Percentiles rank a stretch among this genome's conserved stretches.
Evolutionary conservation across 441 rosid genomes (phyloP).

Genomic region (Populus hybrid): DNA sequence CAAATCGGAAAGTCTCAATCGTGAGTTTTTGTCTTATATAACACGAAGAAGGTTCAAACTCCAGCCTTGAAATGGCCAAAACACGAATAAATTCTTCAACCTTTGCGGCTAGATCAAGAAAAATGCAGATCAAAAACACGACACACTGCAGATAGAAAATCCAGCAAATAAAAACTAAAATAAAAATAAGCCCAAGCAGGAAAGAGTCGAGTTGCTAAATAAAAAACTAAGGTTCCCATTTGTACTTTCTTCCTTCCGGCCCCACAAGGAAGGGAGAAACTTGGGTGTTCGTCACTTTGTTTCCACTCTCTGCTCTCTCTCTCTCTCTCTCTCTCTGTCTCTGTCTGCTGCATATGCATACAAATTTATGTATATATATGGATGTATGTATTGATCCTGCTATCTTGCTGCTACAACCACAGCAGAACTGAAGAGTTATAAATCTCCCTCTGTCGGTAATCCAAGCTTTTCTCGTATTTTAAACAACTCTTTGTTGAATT

Average conservation of each 20-base stretch:
- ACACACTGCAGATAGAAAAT: too few relatives aligned
- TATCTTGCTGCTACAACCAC: not conserved
- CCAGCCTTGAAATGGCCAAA: too few relatives aligned
- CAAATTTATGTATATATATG: not conserved
- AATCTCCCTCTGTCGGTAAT: not conserved
- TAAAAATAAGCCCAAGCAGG: too few relatives aligned
- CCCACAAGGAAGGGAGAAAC: not conserved
- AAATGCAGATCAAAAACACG: too few relatives aligned
- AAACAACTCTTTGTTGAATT: not conserved
- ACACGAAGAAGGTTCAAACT: too few relatives aligned
- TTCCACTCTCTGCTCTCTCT: too few relatives aligned
- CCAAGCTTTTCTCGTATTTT: not conserved
- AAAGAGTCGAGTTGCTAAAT: too few relatives aligned
- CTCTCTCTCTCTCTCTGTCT: not conserved
- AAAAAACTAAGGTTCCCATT: not conserved
- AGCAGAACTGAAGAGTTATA: not conserved
- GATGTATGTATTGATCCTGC: not conserved
- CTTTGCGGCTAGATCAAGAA: too few relatives aligned
- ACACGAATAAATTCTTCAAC: too few relatives aligned
- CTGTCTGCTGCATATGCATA: not conserved
- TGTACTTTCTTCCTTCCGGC: not conserved
- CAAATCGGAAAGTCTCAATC: too few relatives aligned
- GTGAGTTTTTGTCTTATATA: too few relatives aligned
- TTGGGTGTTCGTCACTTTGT: not conserved
- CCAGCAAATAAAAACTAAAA: too few relatives aligned